phyloP scores from a whole-genome alignment of 192 early-diverging fungal genomes.

The Mortierella claussenii region DNA sequence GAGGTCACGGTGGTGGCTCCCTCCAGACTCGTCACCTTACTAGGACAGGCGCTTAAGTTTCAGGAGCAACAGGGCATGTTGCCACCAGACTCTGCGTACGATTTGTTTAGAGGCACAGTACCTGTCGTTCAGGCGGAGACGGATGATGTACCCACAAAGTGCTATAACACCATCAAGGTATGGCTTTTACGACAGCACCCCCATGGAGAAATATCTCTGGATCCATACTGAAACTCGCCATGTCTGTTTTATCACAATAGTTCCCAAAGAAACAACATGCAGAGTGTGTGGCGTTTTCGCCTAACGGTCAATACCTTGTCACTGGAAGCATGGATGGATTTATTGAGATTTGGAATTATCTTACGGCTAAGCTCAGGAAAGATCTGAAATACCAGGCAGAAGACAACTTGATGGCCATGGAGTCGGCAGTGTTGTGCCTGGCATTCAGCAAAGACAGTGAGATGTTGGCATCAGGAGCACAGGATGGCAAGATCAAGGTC shows the following conservation, averaged over 20 bases:
- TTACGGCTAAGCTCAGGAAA: conserved; percentile 89
- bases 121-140: conserved; percentile 72
- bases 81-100: conserved; percentile 73
- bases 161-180: conserved; percentile 87
- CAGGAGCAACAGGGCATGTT: conserved; percentile 85
- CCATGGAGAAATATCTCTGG: too few species aligned
- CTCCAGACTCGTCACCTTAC: conserved; percentile 82
- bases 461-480: conserved; percentile 83
- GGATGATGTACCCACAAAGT: conserved; percentile 76
- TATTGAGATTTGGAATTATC: conserved; percentile 95
- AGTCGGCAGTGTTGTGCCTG: conserved; percentile 81
- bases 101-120: conserved; percentile 83
- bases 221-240: neutral
- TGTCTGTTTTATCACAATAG: conserved; percentile 35
- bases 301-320: conserved; percentile 83
- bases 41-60: conserved; percentile 91
- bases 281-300: conserved; percentile 82
- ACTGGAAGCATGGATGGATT: conserved; percentile 95
- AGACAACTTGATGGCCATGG: conserved; percentile 94
- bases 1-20: conserved; percentile 82
- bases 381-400: conserved; percentile 93
- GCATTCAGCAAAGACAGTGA: conserved; percentile 84
- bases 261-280: conserved; percentile 92
- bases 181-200: too few species aligned
- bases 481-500: conserved; percentile 87